Conservation (phyloP, 208 protist species). For the Paratrypanosoma confusum region DNA sequence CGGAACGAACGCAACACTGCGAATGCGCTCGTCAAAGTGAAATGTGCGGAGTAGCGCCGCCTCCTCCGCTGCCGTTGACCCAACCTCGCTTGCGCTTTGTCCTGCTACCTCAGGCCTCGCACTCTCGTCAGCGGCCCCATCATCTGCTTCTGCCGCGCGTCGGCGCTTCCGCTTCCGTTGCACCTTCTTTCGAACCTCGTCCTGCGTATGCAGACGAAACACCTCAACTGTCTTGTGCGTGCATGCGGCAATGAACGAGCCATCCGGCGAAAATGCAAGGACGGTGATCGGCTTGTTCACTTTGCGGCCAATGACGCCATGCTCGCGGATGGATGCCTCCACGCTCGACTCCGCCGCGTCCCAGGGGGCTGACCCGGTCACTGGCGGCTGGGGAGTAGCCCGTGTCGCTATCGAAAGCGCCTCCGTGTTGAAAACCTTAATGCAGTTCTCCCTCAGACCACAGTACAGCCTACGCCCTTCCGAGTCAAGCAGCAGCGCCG, state of each 20-base stretch:
- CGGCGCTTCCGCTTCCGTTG: conserved; percentile 63
- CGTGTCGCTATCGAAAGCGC: conserved; percentile 10
- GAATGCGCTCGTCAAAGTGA: conserved; percentile 72
- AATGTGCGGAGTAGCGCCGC: conserved; percentile 60
- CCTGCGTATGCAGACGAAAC: conserved; percentile 49
- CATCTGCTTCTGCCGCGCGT: conserved; percentile 3
- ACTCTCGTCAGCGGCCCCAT: neutral
- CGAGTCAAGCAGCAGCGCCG: conserved; percentile 51
- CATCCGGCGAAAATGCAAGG: conserved; percentile 57
- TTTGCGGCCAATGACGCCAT: conserved; percentile 62
- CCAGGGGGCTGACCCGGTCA: neutral
- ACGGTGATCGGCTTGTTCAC: conserved; percentile 70
- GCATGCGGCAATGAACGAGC: conserved; percentile 56
- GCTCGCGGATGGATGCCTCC: conserved; percentile 24
- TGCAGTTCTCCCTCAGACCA: conserved; percentile 71
- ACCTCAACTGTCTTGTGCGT: conserved; percentile 83
- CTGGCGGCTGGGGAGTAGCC: neutral
- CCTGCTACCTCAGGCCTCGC: neutral
- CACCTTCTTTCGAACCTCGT: conserved; percentile 64
- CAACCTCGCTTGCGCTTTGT: neutral
- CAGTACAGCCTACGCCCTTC: conserved; percentile 62
- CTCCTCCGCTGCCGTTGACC: conserved; percentile 56
- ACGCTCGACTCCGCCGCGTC: conserved; percentile 2
- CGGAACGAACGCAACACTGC: conserved; percentile 67
- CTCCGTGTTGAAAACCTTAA: conserved; percentile 81